phyloP scores from a whole-genome alignment of 345 rosid species.

The Brassica juncea region DNA sequence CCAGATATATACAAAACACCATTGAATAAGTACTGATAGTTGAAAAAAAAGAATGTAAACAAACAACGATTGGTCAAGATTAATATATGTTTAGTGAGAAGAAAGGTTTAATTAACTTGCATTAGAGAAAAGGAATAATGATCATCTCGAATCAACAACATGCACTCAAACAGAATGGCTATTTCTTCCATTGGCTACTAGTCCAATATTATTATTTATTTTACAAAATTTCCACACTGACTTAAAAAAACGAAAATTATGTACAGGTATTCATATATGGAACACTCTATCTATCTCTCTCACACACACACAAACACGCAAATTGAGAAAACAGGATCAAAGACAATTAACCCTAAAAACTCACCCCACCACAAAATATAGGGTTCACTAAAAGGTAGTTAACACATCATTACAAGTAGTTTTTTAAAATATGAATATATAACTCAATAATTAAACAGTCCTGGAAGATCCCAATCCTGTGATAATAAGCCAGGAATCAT shows the following conservation, averaged over 20 bases:
- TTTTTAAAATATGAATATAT: background rate
- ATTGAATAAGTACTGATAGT: slow-evolving; percentile 18
- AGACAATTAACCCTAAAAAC: slow-evolving; percentile 33
- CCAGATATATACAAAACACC: slow-evolving; percentile 3
- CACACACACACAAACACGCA: background rate
- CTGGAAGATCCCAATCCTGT: slow-evolving; percentile 35
- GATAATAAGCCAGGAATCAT: slow-evolving; percentile 30
- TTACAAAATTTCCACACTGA: slow-evolving; percentile 15
- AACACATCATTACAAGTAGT: slow-evolving; percentile 25
- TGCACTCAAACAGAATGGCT: slow-evolving; percentile 9
- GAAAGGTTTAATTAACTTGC: slow-evolving; percentile 1
- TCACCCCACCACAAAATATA: slow-evolving; percentile 36
- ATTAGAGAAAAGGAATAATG: slow-evolving; percentile 14
- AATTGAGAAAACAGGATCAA: background rate
- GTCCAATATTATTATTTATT: slow-evolving; percentile 21
- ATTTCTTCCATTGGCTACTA: slow-evolving; percentile 18
- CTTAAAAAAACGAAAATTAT: slow-evolving; percentile 3
- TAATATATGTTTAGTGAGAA: slow-evolving; percentile 8
- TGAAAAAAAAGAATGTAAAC: slow-evolving; percentile 6
- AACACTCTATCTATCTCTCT: background rate
- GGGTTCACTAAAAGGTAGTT: slow-evolving; percentile 29
- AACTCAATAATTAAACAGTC: slow-evolving; percentile 32
- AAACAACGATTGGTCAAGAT: slow-evolving; percentile 18
- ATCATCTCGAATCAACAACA: slow-evolving; percentile 11
- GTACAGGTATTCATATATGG: slow-evolving; percentile 34